Base-by-base conservation (phyloP, 2,329 filamentous ascomycete genomes). In the Capronia epimyces region DNA sequence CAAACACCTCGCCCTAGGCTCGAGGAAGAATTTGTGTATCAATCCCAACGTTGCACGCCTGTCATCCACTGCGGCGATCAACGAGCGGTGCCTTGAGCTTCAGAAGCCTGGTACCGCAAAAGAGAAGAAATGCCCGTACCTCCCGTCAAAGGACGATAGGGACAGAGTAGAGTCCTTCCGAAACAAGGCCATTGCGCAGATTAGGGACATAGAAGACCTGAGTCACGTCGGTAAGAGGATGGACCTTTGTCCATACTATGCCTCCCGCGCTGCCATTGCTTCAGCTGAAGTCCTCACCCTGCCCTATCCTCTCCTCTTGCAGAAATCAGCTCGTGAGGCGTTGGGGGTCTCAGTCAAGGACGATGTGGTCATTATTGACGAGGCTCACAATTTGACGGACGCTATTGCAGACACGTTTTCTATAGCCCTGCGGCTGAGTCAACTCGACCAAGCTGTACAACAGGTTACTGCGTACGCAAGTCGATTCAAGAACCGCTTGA, bases 301-400 rank as follows among this genome's bases (percentile, higher is more conserved):
- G 15, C 93, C 93, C 0, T 98, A 98, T 65, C 91, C 91, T 1
- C 70, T 98, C 5, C 76, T 98, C 0, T 73, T 98, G 2, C 93
- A 97, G 63, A 87, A 84, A 62, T 87, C 83, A 3, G 90, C 93
- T 0, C 78, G 93, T 43, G 90, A 97, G 54, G 89, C 93, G 0
- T 75, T 98, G 0, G 85, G 86, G 0, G 82, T 98, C 37, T 91
- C 86, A 20, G 70, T 98, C 7, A 89, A 94, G 61, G 82, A 83
- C 3, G 93, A 95, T 63, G 76, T 98, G 0, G 83, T 98, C n/a
- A 86, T 98, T 21, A 87, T 98, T 42, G 93, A 98, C 60, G 93
- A 98, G 72, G 93, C 93, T 0, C 93, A 98, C 66, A 98, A 98
- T 64, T 80, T 98, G 46, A 95, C 96, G 85, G 90, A 96, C 66